Conservation (phyloP, 306 rosid species). For the Parietaria judaica region DNA sequence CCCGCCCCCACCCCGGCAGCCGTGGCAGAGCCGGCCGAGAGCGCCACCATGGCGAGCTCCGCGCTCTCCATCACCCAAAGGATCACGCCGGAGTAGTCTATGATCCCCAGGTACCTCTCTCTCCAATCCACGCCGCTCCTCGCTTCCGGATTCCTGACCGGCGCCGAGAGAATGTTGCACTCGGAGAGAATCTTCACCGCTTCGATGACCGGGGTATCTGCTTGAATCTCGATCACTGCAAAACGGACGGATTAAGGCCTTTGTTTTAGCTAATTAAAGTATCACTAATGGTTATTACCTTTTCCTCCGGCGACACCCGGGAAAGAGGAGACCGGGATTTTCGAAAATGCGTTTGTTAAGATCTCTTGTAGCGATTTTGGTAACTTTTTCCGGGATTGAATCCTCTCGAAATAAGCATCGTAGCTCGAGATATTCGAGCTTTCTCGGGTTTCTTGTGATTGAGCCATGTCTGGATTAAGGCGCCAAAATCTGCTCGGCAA, state of each 20-base stretch:
- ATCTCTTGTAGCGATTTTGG: slow-evolving; percentile 54
- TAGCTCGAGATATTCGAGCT: slow-evolving; percentile 34
- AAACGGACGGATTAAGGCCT: slow-evolving; percentile 2
- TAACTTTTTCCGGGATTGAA: slow-evolving; percentile 81
- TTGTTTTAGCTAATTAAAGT: slow-evolving; percentile 6
- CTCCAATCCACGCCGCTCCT: slow-evolving; percentile 52
- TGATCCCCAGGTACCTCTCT: slow-evolving; percentile 69
- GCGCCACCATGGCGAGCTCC: slow-evolving; percentile 70
- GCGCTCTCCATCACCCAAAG: slow-evolving; percentile 95
- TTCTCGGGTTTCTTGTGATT: slow-evolving; percentile 24
- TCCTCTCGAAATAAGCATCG: slow-evolving; percentile 53
- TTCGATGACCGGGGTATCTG: slow-evolving; percentile 55
- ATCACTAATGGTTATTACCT: slow-evolving; percentile 35
- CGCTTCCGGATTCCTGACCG: slow-evolving; percentile 55
- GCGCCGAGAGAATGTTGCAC: slow-evolving; percentile 78
- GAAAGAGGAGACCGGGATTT: slow-evolving; percentile 73
- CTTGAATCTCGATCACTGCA: slow-evolving; percentile 74
- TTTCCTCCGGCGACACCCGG: slow-evolving; percentile 70
- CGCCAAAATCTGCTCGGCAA: not conserved
- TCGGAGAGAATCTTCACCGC: slow-evolving; percentile 68
- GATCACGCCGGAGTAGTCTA: slow-evolving; percentile 72
- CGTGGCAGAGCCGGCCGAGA: slow-evolving; percentile 72
- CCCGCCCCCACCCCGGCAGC: slow-evolving; percentile 89
- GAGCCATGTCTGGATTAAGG: slow-evolving; percentile 47
- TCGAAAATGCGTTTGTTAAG: slow-evolving; percentile 65